Evolutionary conservation across 768 basidiomycete genomes (phyloP).

Genomic region (Naganishia vaughanmartiniae): DNA sequence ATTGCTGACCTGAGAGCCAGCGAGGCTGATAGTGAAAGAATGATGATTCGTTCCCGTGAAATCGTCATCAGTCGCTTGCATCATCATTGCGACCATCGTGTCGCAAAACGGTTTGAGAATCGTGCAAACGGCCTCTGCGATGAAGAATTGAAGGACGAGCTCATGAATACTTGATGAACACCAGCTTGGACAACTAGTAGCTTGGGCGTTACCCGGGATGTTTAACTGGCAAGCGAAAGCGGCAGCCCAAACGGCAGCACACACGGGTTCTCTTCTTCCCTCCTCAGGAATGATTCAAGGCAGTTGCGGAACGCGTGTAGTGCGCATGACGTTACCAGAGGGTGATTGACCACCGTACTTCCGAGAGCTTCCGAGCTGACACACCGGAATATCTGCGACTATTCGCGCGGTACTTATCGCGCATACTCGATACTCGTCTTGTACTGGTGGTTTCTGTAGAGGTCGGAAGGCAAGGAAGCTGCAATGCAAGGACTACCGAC

Average conservation of each 20-base stretch:
- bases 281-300: neutral
- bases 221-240: conserved; percentile 3
- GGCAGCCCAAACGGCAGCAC: neutral
- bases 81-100: too few species aligned
- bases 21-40: too few species aligned
- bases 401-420: neutral
- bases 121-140: neutral
- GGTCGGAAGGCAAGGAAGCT: too few species aligned
- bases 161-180: too few species aligned
- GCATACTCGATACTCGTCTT: too few species aligned
- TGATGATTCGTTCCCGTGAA: too few species aligned
- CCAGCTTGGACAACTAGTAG: too few species aligned
- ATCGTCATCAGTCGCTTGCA: too few species aligned
- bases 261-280: conserved; percentile 6
- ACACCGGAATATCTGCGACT: neutral
- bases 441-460: too few species aligned
- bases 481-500: too few species aligned
- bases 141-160: neutral
- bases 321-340: conserved; percentile 2
- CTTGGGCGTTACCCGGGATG: neutral
- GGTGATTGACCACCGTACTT: conserved; percentile 1
- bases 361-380: neutral
- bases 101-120: too few species aligned
- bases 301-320: neutral
- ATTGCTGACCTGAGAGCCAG: too few species aligned